A percentile compares a stretch with the other conserved stretches of the same genome.
phyloP scores from a whole-genome alignment of 2,329 filamentous ascomycete species.

The Niveomyces coronatus region DNA sequence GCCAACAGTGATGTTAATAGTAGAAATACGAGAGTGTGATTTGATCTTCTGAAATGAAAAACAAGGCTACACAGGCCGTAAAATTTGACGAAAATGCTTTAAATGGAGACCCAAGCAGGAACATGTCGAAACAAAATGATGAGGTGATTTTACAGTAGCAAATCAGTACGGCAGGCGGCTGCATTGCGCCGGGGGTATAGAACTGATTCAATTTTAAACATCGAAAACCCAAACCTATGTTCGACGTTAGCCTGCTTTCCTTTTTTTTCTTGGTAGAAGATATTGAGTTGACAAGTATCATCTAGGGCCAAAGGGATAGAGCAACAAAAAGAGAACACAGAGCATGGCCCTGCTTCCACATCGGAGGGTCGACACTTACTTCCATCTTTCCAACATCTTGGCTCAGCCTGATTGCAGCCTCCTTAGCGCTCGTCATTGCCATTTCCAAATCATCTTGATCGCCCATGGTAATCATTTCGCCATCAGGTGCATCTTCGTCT shows the following conservation, averaged over 20 bases:
- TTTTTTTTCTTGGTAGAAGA: too few relatives aligned
- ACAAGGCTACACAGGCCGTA: not conserved
- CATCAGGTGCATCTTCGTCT: slow-evolving; percentile 65
- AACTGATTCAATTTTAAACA: slow-evolving; percentile 22
- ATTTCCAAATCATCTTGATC: slow-evolving; percentile 95
- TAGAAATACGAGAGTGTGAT: too few relatives aligned
- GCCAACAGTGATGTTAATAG: too few relatives aligned
- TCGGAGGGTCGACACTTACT: slow-evolving; percentile 44
- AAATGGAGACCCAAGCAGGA: not conserved
- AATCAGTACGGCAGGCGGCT: slow-evolving; percentile 4
- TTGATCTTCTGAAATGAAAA: not conserved
- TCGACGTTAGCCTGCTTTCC: slow-evolving; percentile 1
- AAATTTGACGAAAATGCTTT: too few relatives aligned
- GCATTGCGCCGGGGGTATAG: slow-evolving; percentile 17
- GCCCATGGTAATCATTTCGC: slow-evolving; percentile 93
- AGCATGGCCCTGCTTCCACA: not conserved
- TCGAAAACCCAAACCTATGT: slow-evolving; percentile 39
- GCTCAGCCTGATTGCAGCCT: slow-evolving; percentile 59
- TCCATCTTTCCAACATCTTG: slow-evolving; percentile 89
- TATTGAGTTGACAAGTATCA: too few relatives aligned
- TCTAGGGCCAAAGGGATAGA: slow-evolving; percentile 1
- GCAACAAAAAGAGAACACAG: slow-evolving; percentile 6
- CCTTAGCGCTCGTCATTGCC: slow-evolving; percentile 61
- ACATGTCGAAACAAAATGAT: slow-evolving; percentile 11
- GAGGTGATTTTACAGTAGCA: slow-evolving; percentile 3